Evolutionary conservation across 345 rosid species (phyloP), one percentile per base, ranked within the genome.

Genomic region (Hirschfeldia incana): DNA sequence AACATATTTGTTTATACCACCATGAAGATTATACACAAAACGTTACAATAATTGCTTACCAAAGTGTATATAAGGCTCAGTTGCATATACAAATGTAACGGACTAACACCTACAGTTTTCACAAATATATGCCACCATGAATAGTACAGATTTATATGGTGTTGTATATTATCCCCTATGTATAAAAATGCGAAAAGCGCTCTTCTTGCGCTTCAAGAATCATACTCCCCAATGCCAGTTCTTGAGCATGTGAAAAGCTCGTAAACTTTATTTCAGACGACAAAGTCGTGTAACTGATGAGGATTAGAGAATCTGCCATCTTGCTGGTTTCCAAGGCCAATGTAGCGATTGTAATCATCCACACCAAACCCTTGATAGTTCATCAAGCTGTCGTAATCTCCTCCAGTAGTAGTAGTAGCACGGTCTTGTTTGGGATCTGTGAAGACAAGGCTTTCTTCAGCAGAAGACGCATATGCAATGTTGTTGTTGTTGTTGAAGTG

Each of bases 251-350:
- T 21, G 13, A 33, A 70, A 61, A 70, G 76, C 27, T 4, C 4
- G 13, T 12, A 57, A 27, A 61, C 29, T 36, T 77, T 78, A 29
- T 85, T 79, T 86, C 83, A 94, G 17, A 89, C 97, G 16, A 93
- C 98, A 78, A 95, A 93, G 88, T 95, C 99, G 77, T 91, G 98
- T 72, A 93, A 73, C 37, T 88, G 85, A 76, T 88, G 94, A 27
- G 93, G 86, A 70, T 90, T 88, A 59, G 83, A 78, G 71, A 90
- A 88, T 85, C 89, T 80, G 0, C 59, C 83, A 73, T 89, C 90
- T 70, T 88, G 91, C 76, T 88, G 87, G 79, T 85, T 87, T 17
- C 84, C 88, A 36, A 88, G 80, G 26, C 87, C 87, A 67, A 87
- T 72, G 87, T 89, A 89, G 46, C 90, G 93, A 49, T 60, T 79